These are phyloP conservation scores for Teratosphaeria epicoccoides DNA, from an alignment of 2,329 filamentous ascomycete species.

Conservation along the genomic window DNA sequence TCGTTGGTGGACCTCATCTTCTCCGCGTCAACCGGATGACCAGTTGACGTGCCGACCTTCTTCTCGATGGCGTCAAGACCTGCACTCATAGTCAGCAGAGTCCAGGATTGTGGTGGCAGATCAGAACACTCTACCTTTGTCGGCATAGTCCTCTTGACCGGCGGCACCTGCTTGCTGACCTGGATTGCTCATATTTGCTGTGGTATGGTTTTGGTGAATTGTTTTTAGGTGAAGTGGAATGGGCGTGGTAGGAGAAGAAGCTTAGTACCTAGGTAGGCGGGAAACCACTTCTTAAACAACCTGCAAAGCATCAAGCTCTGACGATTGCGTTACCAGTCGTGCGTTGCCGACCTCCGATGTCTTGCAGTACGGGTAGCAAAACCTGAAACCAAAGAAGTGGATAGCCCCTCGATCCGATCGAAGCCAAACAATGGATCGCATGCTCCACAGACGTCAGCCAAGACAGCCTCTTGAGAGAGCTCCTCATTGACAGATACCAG, in stretches of 20 bases:
- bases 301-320: not conserved
- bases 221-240: not conserved
- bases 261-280: not conserved
- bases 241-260: not conserved
- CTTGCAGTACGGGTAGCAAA: not conserved
- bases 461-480: too few species aligned
- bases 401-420: not conserved
- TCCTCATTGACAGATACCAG: too few species aligned
- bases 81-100: not conserved
- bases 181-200: not conserved
- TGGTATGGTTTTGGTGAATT: not conserved
- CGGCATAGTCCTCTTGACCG: slow-evolving; percentile 1
- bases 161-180: not conserved
- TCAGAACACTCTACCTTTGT: not conserved
- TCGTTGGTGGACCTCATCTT: slow-evolving; percentile 22
- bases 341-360: not conserved
- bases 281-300: not conserved
- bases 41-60: slow-evolving; percentile 10
- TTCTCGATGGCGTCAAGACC: slow-evolving; percentile 16
- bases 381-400: not conserved
- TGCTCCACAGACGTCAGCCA: not conserved
- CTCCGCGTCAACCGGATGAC: slow-evolving; percentile 16
- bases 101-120: too few species aligned
- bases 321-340: not conserved
- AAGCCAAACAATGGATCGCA: not conserved